Evolutionary conservation across 495 filamentous ascomycete genomes (phyloP).

Genomic region (Lepidopterella palustris): DNA sequence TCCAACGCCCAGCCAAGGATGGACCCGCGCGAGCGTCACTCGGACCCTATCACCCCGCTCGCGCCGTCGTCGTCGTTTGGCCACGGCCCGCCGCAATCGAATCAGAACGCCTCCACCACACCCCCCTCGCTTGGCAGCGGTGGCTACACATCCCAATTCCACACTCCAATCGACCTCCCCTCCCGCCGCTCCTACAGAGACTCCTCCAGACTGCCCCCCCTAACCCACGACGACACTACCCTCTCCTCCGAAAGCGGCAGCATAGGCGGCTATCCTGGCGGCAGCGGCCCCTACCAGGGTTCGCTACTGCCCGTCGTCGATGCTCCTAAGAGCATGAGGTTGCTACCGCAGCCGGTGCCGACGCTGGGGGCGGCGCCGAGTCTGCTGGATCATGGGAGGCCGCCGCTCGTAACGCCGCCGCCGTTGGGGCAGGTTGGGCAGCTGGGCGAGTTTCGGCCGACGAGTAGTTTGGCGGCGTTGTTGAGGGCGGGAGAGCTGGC

Average conservation of each 20-base stretch:
- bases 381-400: slow-evolving; percentile 18
- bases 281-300: slow-evolving; percentile 2
- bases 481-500: slow-evolving; percentile 26
- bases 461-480: slow-evolving; percentile 20
- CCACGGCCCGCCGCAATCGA: no score
- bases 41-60: neutral
- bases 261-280: slow-evolving; percentile 5
- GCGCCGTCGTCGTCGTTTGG: no score
- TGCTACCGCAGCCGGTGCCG: slow-evolving; percentile 27
- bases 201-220: slow-evolving; percentile 14
- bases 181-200: slow-evolving; percentile 17
- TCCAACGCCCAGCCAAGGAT: no score
- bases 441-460: slow-evolving; percentile 10
- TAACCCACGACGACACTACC: slow-evolving; percentile 29
- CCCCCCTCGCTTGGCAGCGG: neutral
- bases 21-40: no score
- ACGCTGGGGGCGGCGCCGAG: slow-evolving; percentile 13
- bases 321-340: slow-evolving; percentile 15
- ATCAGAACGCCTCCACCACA: slow-evolving; percentile 3
- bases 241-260: slow-evolving; percentile 25
- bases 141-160: slow-evolving; percentile 13
- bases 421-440: slow-evolving; percentile 6
- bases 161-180: slow-evolving; percentile 11
- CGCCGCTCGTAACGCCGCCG: slow-evolving; percentile 2
- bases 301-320: slow-evolving; percentile 11